A percentile compares a stretch with the other conserved stretches of the same genome.
Conservation (phyloP, 177 flowering plant genomes). For the Vitis hybrid region DNA sequence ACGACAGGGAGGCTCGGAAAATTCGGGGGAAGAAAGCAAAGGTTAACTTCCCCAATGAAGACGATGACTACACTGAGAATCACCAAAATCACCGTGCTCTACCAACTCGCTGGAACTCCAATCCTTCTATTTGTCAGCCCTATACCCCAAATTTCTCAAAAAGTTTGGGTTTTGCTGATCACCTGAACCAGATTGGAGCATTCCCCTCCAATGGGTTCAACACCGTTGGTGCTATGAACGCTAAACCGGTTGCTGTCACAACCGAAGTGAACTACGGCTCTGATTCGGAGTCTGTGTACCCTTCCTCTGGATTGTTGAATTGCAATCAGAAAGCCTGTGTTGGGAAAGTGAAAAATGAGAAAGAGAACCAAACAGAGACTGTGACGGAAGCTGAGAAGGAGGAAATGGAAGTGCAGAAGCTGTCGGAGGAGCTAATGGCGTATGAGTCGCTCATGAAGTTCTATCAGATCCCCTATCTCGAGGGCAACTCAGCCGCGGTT, state of each 20-base stretch:
- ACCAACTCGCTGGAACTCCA: not conserved
- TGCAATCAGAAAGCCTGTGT: constrained; percentile 2
- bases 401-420: constrained; percentile 41
- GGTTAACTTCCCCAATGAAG: constrained; percentile 69
- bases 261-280: constrained; percentile 17
- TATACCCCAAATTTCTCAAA: not conserved
- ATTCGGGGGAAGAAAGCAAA: constrained; percentile 80
- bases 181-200: constrained; percentile 13
- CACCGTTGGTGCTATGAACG: not conserved
- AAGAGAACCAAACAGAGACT: constrained; percentile 9
- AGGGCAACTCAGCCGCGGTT: constrained; percentile 37
- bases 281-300: constrained; percentile 10
- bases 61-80: constrained; percentile 6
- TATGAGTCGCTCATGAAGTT: constrained; percentile 60
- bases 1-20: constrained; percentile 66
- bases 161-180: constrained; percentile 12
- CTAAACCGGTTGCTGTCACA: not conserved
- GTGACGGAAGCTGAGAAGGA: constrained; percentile 18
- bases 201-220: not conserved
- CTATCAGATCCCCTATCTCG: constrained; percentile 57
- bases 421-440: constrained; percentile 68
- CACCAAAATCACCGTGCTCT: not conserved
- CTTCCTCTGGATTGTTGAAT: constrained; percentile 1
- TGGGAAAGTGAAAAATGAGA: constrained; percentile 9
- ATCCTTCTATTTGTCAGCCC: not conserved